Base-by-base conservation (phyloP, 1,284 basidiomycete species). In the Irpex sp. region DNA sequence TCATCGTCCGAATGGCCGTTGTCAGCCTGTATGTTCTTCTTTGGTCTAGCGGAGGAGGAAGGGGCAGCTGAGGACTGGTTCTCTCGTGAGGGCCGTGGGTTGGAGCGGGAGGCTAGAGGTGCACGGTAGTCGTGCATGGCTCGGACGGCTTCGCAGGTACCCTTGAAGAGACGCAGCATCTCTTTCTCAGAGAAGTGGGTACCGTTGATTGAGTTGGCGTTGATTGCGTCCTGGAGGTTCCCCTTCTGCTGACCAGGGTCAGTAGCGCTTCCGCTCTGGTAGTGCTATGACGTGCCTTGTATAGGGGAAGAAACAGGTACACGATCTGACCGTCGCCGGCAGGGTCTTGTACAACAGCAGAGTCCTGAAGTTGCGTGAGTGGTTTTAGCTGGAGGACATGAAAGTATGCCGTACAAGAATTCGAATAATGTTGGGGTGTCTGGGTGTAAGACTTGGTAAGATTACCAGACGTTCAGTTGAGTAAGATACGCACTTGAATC, bases 191-290 rank as follows among this genome's bases (percentile, higher is more conserved):
- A 86, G 73, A 96, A 93, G 65, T 89, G 88, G 37, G 88, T 89
- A 21, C 89, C 88, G 63, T 93, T 93, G 56, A 96, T 89, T 5
- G 92, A 85, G 71, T 97, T 90, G 37, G 88, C 82, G 68, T 94
- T 94, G 71, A 99, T 98, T 48, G 89, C 89, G 73, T 99, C 96
- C 83, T 99, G 97, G 15, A 99, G 82, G 73, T 98, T 98, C 40
- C 94, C 94, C 62, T 88, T 84, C 91, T 94, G 67, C 31, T 56
- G 15, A 31, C 15, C 9, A 56, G 54, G 5, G 17, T 56, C 36
- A 56, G 54, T 31, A 36, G 31, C 31, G 54, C 54, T 9, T 15
- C 13, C 13, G 4, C 21, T 15, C 17, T 19, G 7, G n/a, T 59
- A 11, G 64, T 7, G 11, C 62, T 61, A 44, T 56, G 37, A 36